Base-by-base conservation (phyloP, 768 basidiomycete species). In the Daedalea quercina region DNA sequence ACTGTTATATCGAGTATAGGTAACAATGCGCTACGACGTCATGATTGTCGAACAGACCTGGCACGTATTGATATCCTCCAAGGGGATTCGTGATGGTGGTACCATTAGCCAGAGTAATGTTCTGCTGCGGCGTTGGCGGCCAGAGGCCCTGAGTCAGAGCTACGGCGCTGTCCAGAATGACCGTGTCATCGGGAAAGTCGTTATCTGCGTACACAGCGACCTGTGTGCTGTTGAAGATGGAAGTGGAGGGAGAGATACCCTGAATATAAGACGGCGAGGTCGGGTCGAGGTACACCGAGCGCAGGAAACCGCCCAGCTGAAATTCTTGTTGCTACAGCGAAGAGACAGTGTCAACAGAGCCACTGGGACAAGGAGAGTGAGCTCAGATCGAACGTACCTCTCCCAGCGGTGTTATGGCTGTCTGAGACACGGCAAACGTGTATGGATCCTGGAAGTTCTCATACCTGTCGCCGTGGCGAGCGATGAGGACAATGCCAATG, bases 71-170 rank as follows among this genome's bases (percentile, higher is more conserved):
- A 64, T 87, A 90, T 9, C 88, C 88, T 19, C 65, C 67, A 1
- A 87, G 65, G 3, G 88, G 85, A 7, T 77, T 81, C 1, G 66
- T 64, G 52, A 89, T 66, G 11, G 66, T 76, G 1, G 82, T 75
- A 1, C 83, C 81, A 60, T 90, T 84, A 1, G 87, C 82, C 17
- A 90, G 70, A 0, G 76, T 78, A 13, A 73, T 78, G 19, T 69
- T 78, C 47, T 76, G 77, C 20, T 63, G 58, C 12, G 58, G 24
- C 3, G 74, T 78, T 2, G 70, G 66, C 2, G 85, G 87, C 69
- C 77, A 84, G 43, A 90, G 63, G 13, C 87, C 87, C 64, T 90
- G 88, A 12, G 83, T 66, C 47, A 89, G 66, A 0, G 87, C 84
- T 23, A 78, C 68, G 11, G 85, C 82, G 3, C 84, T 82, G 60